Percentiles rank a stretch among this genome's conserved stretches.
Conservation (phyloP, 1,284 basidiomycete genomes). For the Rhodotorula sp. region DNA sequence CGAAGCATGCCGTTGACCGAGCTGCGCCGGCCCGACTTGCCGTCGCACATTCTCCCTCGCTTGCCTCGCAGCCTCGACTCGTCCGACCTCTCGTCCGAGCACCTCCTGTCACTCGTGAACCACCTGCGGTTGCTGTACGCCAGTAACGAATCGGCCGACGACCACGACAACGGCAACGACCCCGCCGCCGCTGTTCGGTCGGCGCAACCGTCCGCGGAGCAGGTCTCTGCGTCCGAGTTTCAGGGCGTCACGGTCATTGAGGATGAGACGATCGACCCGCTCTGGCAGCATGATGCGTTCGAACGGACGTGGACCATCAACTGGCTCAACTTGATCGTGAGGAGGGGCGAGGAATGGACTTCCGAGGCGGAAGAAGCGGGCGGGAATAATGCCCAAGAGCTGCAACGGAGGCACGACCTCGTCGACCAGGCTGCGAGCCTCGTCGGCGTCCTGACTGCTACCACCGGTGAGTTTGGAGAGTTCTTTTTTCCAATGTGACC, state of each 20-base stretch:
- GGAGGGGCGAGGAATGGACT: constrained; percentile 60
- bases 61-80: constrained; percentile 13
- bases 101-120: constrained; percentile 25
- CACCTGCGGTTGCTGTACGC: constrained; percentile 31
- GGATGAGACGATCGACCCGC: constrained; percentile 22
- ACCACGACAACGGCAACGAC: not conserved
- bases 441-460: constrained; percentile 27
- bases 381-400: constrained; percentile 42
- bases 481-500: too few species aligned
- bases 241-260: constrained; percentile 24
- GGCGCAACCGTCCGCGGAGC: constrained; percentile 15
- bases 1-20: not conserved
- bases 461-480: constrained; percentile 21
- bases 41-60: constrained; percentile 28
- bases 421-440: constrained; percentile 40
- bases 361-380: constrained; percentile 36
- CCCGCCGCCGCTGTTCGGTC: not conserved
- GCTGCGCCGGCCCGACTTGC: constrained; percentile 25
- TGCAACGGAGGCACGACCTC: constrained; percentile 22
- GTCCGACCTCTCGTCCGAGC: constrained; percentile 1
- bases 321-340: constrained; percentile 67
- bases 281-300: constrained; percentile 57
- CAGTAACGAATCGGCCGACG: not conserved
- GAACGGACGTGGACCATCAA: constrained; percentile 66
- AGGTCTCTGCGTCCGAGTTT: constrained; percentile 13